Evolutionary conservation across 192 early-diverging fungal species (phyloP), one percentile per base, ranked within the genome.

Genomic region (Chytriomyces sp.): DNA sequence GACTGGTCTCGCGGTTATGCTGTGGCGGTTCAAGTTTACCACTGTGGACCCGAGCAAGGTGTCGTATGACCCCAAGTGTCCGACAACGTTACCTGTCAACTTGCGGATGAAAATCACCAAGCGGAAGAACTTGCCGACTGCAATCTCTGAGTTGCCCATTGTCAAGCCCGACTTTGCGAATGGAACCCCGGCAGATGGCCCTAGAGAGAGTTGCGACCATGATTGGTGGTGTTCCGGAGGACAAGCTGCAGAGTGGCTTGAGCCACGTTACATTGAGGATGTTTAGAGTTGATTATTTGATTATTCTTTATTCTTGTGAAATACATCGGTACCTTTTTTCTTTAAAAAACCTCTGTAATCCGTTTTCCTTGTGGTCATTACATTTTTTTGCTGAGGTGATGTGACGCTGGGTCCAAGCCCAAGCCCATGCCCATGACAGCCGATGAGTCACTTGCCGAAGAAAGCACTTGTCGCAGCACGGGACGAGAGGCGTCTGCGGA

Each of bases 1-100:
- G 52, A 84, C 84, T 12, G 80, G 86, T 12, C 44, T 85, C 17
- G 82, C 79, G 14, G 80, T 77, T 63, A 52, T 86, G 30, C 68
- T 89, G 39, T 75, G 77, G 31, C 57, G 58, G 3, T 89, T 82
- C 61, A 59, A 77, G 22, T 82, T 87, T 56, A 55, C 44, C 8
- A 54, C 65, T 5, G 49, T 68, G 25, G 65, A 68, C 33, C 52
- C 65, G 14, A 14, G 17, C 25, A 71, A 63, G 41, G 75, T 56
- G 65, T 65, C 44, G 49, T 41, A 55, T n/a, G 67, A 41, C 59
- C 79, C 52, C 49, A 52, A 65, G 40, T 8, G 34, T 57, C 0
- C 40, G 60, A 17, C 81, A 73, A 25, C 74, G 34, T 30, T 52
- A 5, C 85, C 87, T 6, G 8, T 74, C 17, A 53, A 70, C 14